Evolutionary conservation across 768 basidiomycete genomes (phyloP).

Genomic region (Pluteus cervinus): DNA sequence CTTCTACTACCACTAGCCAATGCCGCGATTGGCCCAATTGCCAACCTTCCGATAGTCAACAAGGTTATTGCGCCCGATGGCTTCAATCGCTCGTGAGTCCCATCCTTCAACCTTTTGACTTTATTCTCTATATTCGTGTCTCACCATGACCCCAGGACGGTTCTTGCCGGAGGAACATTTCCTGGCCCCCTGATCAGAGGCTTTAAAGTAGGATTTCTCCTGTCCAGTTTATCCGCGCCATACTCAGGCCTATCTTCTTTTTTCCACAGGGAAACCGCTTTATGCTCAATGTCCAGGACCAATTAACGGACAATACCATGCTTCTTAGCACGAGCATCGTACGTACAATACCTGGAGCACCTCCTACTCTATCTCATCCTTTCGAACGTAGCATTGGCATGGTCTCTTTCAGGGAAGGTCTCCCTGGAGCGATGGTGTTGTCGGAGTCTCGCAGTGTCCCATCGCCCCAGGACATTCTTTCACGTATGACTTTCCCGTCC

Average conservation of each 20-base stretch:
- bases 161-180: constrained; percentile 18
- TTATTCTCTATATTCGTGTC: too few species aligned
- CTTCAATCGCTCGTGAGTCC: constrained; percentile 32
- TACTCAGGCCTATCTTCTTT: neutral
- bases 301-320: constrained; percentile 16
- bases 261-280: constrained; percentile 16
- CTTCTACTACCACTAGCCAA: too few species aligned
- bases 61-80: constrained; percentile 45
- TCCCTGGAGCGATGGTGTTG: constrained; percentile 20
- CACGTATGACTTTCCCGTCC: constrained; percentile 31
- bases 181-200: constrained; percentile 20
- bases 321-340: constrained; percentile 18
- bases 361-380: constrained; percentile 4
- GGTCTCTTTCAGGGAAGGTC: constrained; percentile 20
- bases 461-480: constrained; percentile 31
- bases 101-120: constrained; percentile 5
- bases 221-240: neutral
- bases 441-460: constrained; percentile 39
- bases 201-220: constrained; percentile 8
- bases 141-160: constrained; percentile 15
- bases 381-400: constrained; percentile 22
- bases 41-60: constrained; percentile 34
- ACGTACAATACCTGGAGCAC: neutral
- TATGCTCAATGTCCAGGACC: constrained; percentile 16
- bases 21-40: constrained; percentile 23